Base-by-base conservation (phyloP, 192 early-diverging fungal genomes). In the Spizellomyces punctatus region DNA sequence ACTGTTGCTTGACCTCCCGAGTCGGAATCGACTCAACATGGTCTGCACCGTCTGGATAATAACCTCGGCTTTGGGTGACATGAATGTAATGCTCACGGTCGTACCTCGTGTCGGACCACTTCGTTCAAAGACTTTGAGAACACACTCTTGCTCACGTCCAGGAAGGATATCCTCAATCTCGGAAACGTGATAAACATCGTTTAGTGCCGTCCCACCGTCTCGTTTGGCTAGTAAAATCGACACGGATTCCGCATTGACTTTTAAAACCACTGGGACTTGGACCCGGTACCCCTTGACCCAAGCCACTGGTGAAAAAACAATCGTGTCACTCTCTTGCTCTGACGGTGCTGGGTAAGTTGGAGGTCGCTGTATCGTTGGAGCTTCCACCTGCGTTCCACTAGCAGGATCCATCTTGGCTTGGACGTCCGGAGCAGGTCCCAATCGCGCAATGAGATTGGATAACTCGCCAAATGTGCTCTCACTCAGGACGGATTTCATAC, bases 171-270 rank as follows among this genome's bases (percentile, higher is more conserved):
- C 93, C 8, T 88, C 79, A 50, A 96, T 84, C 58, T 95, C 94
- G 4, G 88, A 85, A 45, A 96, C 92, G 67, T 92, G 91, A 72
- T 89, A 92, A 10, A 95, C 90, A 67, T 98, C 95, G 67, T 95
- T 95, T 5, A 82, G 89, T 12, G 12, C 17, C 14, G 50, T 54
- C 1, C 17, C n/a, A 6, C 45, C 55, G 43, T 70, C 71, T 22
- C 22, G 16, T n/a, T 56, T 63, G 50, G 52, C 49, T 42, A 42
- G 55, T 19, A 54, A 12, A 44, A 98, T 86, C 72, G 96, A 92
- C 48, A 98, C 89, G 9, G 85, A 87, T 61, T 98, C 94, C 6
- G 83, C 77, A 10, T 90, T 86, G 69, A 98, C 85, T 76, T 93
- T 93, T 63, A 98, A 83, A 45, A 88, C 86, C 41, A 95, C 93